Base-by-base conservation (phyloP, 805 yeast genomes). In the Suhomyces faveliae region DNA sequence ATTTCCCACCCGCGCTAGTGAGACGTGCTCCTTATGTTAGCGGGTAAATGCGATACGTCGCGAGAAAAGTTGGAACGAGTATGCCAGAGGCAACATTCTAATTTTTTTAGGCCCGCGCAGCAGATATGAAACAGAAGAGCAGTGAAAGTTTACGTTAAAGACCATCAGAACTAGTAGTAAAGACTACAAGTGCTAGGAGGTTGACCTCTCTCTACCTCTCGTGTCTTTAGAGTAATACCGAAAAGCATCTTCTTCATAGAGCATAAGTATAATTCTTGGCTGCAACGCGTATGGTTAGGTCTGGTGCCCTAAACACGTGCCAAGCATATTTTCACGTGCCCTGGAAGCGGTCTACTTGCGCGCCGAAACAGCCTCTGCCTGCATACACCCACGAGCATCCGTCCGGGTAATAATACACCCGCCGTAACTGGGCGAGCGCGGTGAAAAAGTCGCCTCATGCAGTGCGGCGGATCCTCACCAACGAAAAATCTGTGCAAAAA, bases 1-100 rank as follows among this genome's bases (percentile, higher is more conserved):
- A 78, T 78, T 78, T 78, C 83, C 83, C 83, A 78, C 83, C 76
- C 75, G 70, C 62, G 20, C 54, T 58, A 48, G 46, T 49, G 55
- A 51, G 51, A 27, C 43, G 30, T 22, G 30, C 51, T 55, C 61
- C 61, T 61, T 64, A 48, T 55, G 77, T 60, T 46, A 49, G 60
- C 73, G 75, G 76, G 78, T 73, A 70, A 65, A 68, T 64, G 76
- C 76, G 76, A 70, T 67, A 65, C 71, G 76, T 64, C 60, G 59
- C 65, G 70, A 70, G 76, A 63, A 54, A 63, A 64, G 73, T 60
- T 53, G 52, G 64, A 60, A 42, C 58, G 47, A 50, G 15, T 53
- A 46, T 42, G 57, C 58, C 58, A 54, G 24, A 25, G 46, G 46
- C 46, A 43, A 13, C 37, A 35, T 35, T 43, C 46, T 43, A 21